phyloP scores from a whole-genome alignment of 345 rosid species.

The Punica granatum region DNA sequence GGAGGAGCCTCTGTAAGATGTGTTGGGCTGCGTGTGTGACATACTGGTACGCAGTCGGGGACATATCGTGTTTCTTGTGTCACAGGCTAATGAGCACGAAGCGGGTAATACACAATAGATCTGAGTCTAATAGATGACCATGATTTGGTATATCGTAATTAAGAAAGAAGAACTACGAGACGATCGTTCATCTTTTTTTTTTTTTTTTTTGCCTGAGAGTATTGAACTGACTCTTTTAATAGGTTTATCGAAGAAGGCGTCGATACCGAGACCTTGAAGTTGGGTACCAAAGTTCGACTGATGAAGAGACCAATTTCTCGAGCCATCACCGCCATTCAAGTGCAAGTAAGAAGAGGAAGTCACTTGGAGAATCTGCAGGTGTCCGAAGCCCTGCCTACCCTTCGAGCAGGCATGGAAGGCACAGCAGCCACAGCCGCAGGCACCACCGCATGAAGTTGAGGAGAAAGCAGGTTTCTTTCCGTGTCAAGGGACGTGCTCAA shows the following conservation, averaged over 20 bases:
- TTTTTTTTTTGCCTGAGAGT: background rate
- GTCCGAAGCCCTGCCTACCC: background rate
- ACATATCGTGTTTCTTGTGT: conserved; percentile 41
- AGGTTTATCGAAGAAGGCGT: conserved; percentile 12
- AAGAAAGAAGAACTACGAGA: too few relatives aligned
- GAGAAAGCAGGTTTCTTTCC: conserved; percentile 27
- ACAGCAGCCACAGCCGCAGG: background rate
- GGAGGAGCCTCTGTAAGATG: conserved; percentile 62
- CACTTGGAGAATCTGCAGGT: conserved; percentile 1
- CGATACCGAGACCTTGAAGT: conserved; percentile 36
- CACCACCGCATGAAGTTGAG: conserved; percentile 22
- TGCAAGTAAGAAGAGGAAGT: conserved; percentile 19
- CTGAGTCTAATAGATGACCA: background rate
- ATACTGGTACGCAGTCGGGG: conserved; percentile 45
- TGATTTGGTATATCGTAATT: too few relatives aligned
- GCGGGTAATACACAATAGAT: conserved; percentile 12
- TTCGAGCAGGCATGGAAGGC: background rate
- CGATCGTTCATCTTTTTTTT: background rate
- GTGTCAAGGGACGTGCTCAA: conserved; percentile 29
- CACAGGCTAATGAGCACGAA: conserved; percentile 35
- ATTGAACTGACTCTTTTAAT: background rate
- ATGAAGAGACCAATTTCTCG: conserved; percentile 17
- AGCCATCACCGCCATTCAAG: conserved; percentile 4
- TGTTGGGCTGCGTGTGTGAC: conserved; percentile 54
- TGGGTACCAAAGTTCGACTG: conserved; percentile 10